Conservation (phyloP, 2,329 filamentous ascomycete species). For the Chalaropsis ovoidea region DNA sequence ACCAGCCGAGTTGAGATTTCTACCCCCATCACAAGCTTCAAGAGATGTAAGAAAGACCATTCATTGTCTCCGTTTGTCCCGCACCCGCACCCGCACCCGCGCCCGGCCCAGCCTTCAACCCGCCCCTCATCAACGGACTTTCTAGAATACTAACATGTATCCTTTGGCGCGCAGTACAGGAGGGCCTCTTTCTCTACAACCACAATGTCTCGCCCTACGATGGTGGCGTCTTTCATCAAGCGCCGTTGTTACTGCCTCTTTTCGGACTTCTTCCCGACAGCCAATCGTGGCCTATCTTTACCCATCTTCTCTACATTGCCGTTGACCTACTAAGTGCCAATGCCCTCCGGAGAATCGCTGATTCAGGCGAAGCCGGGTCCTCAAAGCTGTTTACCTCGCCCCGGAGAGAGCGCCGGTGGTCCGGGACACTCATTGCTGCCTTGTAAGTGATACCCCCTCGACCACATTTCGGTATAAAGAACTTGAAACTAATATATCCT, state of each 20-base stretch:
- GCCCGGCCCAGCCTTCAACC: background rate
- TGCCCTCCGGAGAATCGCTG: conserved; percentile 67
- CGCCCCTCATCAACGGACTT: background rate
- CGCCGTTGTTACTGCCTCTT: conserved; percentile 78
- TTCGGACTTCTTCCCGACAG: conserved; percentile 78
- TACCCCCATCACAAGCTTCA: conserved; percentile 95
- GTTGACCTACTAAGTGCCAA: conserved; percentile 75
- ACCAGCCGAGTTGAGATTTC: conserved; percentile 92
- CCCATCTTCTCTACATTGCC: conserved; percentile 66
- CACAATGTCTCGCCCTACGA: conserved; percentile 96
- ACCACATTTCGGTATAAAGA: background rate
- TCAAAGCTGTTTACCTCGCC: conserved; percentile 70
- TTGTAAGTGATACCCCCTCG: conserved; percentile 45
- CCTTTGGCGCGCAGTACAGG: conserved; percentile 57
- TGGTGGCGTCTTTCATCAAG: conserved; percentile 73
- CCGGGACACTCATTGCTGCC: conserved; percentile 64
- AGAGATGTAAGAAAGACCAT: conserved; percentile 58
- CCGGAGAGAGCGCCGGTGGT: conserved; percentile 61
- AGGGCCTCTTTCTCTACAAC: conserved; percentile 90
- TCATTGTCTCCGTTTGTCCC: background rate
- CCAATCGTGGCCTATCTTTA: conserved; percentile 57
- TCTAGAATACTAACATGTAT: conserved; percentile 17
- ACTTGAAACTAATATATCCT: conserved; percentile 18
- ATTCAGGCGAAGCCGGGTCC: conserved; percentile 66
- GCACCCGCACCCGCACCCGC: background rate